These are phyloP conservation scores for Mollisiaceae sp. DNA, from an alignment of 2,329 filamentous ascomycete species.

Conservation along the genomic window DNA sequence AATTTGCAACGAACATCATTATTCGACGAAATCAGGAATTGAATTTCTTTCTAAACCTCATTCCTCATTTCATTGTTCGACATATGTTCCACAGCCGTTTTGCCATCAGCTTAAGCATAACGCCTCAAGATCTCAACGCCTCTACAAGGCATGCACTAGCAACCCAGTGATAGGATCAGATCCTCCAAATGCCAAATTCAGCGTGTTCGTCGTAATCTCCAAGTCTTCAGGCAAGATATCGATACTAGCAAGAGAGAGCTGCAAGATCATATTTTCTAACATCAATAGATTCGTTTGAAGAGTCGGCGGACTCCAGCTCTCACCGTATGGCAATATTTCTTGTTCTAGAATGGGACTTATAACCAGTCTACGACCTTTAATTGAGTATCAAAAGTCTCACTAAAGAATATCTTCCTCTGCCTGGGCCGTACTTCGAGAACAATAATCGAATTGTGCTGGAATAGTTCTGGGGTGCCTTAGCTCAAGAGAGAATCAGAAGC, in stretches of 20 bases:
- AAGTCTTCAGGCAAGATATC: constrained; percentile 32
- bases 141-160: constrained; percentile 15
- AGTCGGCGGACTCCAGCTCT: constrained; percentile 42
- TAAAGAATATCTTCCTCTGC: constrained; percentile 39
- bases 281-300: constrained; percentile 29
- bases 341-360: constrained; percentile 33
- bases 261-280: constrained; percentile 28
- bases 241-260: constrained; percentile 29
- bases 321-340: constrained; percentile 44
- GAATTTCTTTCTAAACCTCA: no score
- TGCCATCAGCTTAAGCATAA: no score
- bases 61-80: no score
- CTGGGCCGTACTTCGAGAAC: no score
- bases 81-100: no score
- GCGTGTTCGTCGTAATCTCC: constrained; percentile 26
- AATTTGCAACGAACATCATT: no score
- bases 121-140: no score
- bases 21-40: no score
- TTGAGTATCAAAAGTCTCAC: constrained; percentile 1
- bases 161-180: constrained; percentile 32
- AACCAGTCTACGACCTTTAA: neutral
- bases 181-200: constrained; percentile 28
- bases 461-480: no score
- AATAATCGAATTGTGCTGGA: no score
- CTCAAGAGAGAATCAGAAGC: no score